Evolutionary conservation across 2,329 filamentous ascomycete species (phyloP).

Genomic region (Trichoderma sp.): DNA sequence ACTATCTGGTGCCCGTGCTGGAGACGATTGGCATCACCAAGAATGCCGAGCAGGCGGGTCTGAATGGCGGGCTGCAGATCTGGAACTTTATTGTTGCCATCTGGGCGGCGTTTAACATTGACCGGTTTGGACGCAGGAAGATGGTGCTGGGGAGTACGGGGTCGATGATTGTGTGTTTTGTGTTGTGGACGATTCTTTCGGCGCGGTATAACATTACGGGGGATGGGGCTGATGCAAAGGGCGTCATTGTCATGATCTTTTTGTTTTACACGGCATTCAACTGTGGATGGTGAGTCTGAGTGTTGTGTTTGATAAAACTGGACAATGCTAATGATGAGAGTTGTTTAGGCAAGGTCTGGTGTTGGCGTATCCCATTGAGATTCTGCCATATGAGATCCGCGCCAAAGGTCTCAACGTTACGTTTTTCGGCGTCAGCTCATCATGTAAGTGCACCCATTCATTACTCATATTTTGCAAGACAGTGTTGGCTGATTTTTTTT

Average conservation of each 20-base stretch:
- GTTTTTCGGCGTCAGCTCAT: constrained; percentile 8
- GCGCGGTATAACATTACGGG: constrained; percentile 3
- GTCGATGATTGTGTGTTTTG: constrained; percentile 12
- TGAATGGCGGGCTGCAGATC: constrained; percentile 12
- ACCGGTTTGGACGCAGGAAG: background rate
- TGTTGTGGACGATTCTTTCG: constrained; percentile 5
- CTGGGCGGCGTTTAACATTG: constrained; percentile 12
- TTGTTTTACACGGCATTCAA: constrained; percentile 15
- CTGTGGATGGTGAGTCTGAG: constrained; percentile 11
- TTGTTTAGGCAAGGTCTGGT: constrained; percentile 42
- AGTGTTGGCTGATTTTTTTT: background rate
- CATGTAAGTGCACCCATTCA: background rate
- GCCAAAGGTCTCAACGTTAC: constrained; percentile 62
- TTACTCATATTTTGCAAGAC: no score
- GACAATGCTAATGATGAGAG: background rate
- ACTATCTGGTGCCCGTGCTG: constrained; percentile 14
- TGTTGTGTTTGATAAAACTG: background rate
- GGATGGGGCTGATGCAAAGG: background rate
- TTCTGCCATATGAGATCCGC: constrained; percentile 56
- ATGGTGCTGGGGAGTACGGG: constrained; percentile 13
- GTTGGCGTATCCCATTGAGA: constrained; percentile 56
- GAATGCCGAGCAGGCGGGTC: constrained; percentile 3
- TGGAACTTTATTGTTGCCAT: constrained; percentile 14
- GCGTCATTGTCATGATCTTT: constrained; percentile 17
- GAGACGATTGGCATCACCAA: constrained; percentile 17